A percentile compares a stretch with the other conserved stretches of the same genome.
These are phyloP conservation scores for Mycosarcoma mackinlayi DNA, from an alignment of 1,284 basidiomycete species.

Conservation along the genomic window DNA sequence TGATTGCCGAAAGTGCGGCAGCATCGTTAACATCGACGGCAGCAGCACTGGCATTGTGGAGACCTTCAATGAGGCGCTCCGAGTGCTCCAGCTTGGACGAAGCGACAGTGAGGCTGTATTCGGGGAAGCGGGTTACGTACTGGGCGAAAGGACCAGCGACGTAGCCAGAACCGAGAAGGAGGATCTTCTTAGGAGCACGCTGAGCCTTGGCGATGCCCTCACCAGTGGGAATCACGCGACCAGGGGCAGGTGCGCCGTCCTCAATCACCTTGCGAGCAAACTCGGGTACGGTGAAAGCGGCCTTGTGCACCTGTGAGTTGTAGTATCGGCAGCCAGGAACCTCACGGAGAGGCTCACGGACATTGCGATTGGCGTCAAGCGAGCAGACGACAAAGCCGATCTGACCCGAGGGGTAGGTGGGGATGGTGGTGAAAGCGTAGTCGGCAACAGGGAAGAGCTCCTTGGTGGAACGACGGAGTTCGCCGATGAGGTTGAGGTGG, in stretches of 20 bases:
- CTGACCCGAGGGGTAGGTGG: constrained; percentile 96
- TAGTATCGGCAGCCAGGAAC: constrained; percentile 80
- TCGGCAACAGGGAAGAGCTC: constrained; percentile 85
- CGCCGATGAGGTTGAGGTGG: constrained; percentile 87
- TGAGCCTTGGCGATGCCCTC: constrained; percentile 68
- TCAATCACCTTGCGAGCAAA: constrained; percentile 77
- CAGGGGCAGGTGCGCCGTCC: constrained; percentile 62
- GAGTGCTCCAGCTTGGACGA: constrained; percentile 71
- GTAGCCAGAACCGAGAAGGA: constrained; percentile 93
- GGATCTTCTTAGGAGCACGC: constrained; percentile 76
- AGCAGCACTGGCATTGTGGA: constrained; percentile 76
- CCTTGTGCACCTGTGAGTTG: constrained; percentile 82
- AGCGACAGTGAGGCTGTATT: constrained; percentile 82
- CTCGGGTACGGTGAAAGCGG: constrained; percentile 90
- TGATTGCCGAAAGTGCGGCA: constrained; percentile 79
- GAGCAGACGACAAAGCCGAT: constrained; percentile 95
- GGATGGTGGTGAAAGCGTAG: constrained; percentile 96
- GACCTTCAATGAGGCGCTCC: constrained; percentile 78
- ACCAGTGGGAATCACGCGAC: constrained; percentile 70
- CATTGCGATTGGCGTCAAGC: constrained; percentile 72
- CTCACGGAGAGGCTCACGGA: constrained; percentile 73
- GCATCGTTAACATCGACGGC: constrained; percentile 85
- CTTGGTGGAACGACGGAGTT: constrained; percentile 79
- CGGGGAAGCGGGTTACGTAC: constrained; percentile 85
- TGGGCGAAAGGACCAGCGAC: constrained; percentile 94